Percentiles rank a stretch among this genome's conserved stretches.
Evolutionary conservation across 768 basidiomycete genomes (phyloP).

Genomic region (Ramaria sp.): DNA sequence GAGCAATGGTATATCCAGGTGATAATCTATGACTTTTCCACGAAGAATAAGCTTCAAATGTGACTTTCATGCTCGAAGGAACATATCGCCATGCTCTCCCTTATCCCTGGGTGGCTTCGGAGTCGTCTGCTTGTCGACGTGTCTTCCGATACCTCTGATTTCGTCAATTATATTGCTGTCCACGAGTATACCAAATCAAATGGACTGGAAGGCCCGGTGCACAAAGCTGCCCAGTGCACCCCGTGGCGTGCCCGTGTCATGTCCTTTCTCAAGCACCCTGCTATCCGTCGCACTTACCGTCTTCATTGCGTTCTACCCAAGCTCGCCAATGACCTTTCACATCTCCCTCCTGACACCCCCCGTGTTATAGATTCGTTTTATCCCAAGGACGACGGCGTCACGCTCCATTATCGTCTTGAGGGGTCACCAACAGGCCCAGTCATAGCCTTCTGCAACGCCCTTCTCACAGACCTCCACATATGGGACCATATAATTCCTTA

Average conservation of each 20-base stretch:
- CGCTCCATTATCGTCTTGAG: background rate
- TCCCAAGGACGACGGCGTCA: background rate
- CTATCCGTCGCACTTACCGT: background rate
- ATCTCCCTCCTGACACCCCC: background rate
- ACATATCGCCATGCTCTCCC: slow-evolving; percentile 27
- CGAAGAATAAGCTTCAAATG: background rate
- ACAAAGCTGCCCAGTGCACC: slow-evolving; percentile 30
- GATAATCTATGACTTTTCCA: background rate
- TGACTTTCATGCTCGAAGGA: slow-evolving; percentile 11
- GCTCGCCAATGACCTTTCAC: background rate
- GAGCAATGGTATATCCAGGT: slow-evolving; percentile 20
- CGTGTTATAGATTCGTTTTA: background rate
- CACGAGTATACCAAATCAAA: slow-evolving; percentile 30
- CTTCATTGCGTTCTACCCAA: background rate
- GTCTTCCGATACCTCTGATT: slow-evolving; percentile 13
- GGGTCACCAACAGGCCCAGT: slow-evolving; percentile 11
- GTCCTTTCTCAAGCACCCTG: background rate
- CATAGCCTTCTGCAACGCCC: slow-evolving; percentile 23
- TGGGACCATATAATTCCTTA: slow-evolving; percentile 19
- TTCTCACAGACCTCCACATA: slow-evolving; percentile 22
- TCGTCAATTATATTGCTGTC: slow-evolving; percentile 27
- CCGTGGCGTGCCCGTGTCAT: slow-evolving; percentile 35
- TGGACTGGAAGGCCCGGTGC: slow-evolving; percentile 27
- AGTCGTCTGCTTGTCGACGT: slow-evolving; percentile 29
- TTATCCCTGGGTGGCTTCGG: slow-evolving; percentile 33